These are phyloP conservation scores for Blakeslea trispora DNA, from an alignment of 371 early-diverging fungal genomes.

Conservation along the genomic window DNA sequence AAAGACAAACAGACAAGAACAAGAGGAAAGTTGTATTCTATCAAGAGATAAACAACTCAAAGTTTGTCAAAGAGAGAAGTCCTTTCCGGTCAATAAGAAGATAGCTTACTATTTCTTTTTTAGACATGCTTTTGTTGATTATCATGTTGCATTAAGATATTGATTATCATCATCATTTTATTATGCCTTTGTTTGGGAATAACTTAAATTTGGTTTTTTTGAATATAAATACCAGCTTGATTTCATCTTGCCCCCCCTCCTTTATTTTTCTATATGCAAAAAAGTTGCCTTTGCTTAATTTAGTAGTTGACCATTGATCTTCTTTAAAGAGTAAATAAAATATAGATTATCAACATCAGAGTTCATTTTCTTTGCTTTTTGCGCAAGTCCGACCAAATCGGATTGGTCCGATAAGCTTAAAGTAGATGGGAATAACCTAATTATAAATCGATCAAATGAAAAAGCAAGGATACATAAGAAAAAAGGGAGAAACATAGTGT, in stretches of 20 bases:
- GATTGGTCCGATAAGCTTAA: conserved; percentile 3
- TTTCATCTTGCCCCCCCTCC: not conserved
- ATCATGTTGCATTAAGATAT: no score
- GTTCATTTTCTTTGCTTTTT: not conserved
- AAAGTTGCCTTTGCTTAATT: not conserved
- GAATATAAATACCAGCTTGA: not conserved
- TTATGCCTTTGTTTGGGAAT: not conserved
- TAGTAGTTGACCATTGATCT: not conserved
- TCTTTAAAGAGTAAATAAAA: not conserved
- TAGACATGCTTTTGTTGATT: no score
- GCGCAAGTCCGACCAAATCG: not conserved
- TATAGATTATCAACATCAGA: not conserved
- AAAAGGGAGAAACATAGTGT: no score
- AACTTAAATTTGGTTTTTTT: not conserved
- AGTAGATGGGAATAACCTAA: no score
- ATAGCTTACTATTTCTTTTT: no score
- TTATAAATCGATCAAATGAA: no score
- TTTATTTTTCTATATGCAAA: not conserved
- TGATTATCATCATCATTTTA: not conserved
- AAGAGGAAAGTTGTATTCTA: no score
- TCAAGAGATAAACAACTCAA: no score
- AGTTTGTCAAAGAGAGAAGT: no score
- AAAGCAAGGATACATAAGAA: no score
- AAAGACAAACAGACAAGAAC: no score
- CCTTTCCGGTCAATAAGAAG: no score